Percentiles rank a stretch among this genome's conserved stretches.
These are phyloP conservation scores for Aegilops longissima DNA, from an alignment of 176 grass and related monocot species.

Conservation along the genomic window DNA sequence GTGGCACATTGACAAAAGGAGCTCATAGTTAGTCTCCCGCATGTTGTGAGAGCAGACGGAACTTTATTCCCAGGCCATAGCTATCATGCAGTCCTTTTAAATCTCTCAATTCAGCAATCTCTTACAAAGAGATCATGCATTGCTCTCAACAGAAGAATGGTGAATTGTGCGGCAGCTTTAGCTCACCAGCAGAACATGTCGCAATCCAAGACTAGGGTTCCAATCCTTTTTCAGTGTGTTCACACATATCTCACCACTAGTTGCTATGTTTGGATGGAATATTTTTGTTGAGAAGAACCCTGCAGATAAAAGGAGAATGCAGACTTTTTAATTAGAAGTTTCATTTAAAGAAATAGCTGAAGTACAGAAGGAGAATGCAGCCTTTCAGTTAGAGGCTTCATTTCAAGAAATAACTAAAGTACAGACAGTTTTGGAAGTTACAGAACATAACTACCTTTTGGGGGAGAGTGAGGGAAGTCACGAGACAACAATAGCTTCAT, in stretches of 20 bases:
- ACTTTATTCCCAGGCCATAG: background rate
- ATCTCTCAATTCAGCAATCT: background rate
- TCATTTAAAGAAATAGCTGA: background rate
- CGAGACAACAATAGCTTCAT: slow-evolving; percentile 86
- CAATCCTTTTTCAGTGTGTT: slow-evolving; percentile 95
- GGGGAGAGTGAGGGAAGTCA: slow-evolving; percentile 88
- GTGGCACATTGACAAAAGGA: slow-evolving; percentile 12
- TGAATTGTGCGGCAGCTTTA: background rate
- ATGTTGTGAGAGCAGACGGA: background rate
- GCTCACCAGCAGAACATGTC: slow-evolving; percentile 85
- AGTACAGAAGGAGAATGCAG: background rate
- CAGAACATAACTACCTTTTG: slow-evolving; percentile 57
- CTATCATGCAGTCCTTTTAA: background rate
- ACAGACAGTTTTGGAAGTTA: slow-evolving; percentile 6
- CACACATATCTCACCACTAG: slow-evolving; percentile 91
- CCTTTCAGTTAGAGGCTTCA: background rate
- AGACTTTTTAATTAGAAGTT: background rate
- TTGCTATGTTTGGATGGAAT: slow-evolving; percentile 96
- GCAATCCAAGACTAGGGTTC: slow-evolving; percentile 85
- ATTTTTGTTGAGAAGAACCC: slow-evolving; percentile 95
- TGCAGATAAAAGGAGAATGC: slow-evolving; percentile 31
- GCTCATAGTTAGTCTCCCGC: background rate
- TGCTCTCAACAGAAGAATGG: background rate
- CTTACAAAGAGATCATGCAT: background rate
- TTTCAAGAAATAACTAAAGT: background rate